A percentile compares a stretch with the other conserved stretches of the same genome.
Conservation (phyloP, 441 rosid species). For the Breynia disticha region DNA sequence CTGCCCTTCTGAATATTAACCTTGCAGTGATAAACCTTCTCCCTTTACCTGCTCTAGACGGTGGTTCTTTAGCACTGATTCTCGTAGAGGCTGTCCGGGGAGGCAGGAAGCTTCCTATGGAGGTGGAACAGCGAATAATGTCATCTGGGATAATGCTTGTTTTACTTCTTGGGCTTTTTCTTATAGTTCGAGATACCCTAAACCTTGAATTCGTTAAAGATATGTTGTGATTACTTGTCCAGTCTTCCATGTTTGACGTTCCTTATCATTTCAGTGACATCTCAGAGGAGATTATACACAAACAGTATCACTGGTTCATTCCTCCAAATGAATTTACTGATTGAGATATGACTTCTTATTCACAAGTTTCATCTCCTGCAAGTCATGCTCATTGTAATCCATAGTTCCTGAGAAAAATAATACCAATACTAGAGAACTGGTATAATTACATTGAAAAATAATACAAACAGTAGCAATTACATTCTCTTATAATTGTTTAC, state of each 20-base stretch:
- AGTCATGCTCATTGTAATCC: slow-evolving; percentile 14
- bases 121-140: slow-evolving; percentile 83
- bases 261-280: slow-evolving; percentile 8
- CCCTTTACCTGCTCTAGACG: slow-evolving; percentile 93
- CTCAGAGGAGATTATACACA: not conserved
- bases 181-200: slow-evolving; percentile 75
- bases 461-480: slow-evolving; percentile 3
- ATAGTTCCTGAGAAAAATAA: slow-evolving; percentile 9
- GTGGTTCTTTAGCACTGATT: slow-evolving; percentile 80
- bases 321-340: slow-evolving; percentile 8
- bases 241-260: slow-evolving; percentile 5
- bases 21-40: slow-evolving; percentile 88
- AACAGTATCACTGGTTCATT: slow-evolving; percentile 7
- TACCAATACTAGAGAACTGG: slow-evolving; percentile 4
- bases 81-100: slow-evolving; percentile 77
- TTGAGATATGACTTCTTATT: slow-evolving; percentile 17
- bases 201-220: slow-evolving; percentile 79
- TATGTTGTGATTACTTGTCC: slow-evolving; percentile 39
- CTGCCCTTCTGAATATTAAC: slow-evolving; percentile 78
- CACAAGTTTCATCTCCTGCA: slow-evolving; percentile 1
- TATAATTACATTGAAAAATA: slow-evolving; percentile 4
- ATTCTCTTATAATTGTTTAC: slow-evolving; percentile 7
- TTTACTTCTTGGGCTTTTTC: slow-evolving; percentile 63
- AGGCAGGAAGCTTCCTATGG: slow-evolving; percentile 79
- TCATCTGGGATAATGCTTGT: slow-evolving; percentile 85